These are phyloP conservation scores for Gossypium mustelinum DNA, from an alignment of 345 rosid genomes.

Conservation along the genomic window DNA sequence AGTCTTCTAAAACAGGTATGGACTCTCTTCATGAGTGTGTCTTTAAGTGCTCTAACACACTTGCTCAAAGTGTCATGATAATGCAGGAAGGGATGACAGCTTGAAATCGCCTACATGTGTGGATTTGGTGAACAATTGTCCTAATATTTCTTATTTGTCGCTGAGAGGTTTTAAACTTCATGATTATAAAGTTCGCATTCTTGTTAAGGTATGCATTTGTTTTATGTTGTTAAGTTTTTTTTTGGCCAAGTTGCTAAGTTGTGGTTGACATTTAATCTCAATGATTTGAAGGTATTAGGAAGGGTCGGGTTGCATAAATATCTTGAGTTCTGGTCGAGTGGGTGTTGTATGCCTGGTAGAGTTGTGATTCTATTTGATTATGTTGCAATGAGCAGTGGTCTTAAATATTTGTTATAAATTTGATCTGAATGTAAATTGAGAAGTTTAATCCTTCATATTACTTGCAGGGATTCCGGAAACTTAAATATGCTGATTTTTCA, in stretches of 20 bases:
- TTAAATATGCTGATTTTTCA: constrained; percentile 71
- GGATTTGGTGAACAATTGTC: constrained; percentile 69
- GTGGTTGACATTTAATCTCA: background rate
- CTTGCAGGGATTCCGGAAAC: constrained; percentile 58
- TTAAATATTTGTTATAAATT: background rate
- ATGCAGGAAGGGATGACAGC: constrained; percentile 63
- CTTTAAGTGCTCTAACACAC: constrained; percentile 7
- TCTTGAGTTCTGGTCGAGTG: background rate
- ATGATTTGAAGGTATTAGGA: constrained; percentile 4
- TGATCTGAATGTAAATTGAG: constrained; percentile 8
- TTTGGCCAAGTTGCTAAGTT: background rate
- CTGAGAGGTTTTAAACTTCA: constrained; percentile 81
- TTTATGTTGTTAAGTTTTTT: background rate
- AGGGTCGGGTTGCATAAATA: background rate
- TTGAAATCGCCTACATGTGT: constrained; percentile 54
- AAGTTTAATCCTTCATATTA: constrained; percentile 9
- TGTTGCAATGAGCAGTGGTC: background rate
- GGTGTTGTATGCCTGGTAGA: background rate
- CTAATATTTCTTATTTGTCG: constrained; percentile 62
- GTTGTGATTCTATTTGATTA: constrained; percentile 8
- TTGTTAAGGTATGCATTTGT: constrained; percentile 51
- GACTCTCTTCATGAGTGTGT: constrained; percentile 17
- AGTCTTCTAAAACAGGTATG: constrained; percentile 62
- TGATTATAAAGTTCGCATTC: constrained; percentile 51
- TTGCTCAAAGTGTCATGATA: constrained; percentile 24